Conservation (phyloP, 2,329 filamentous ascomycete genomes). For the Penicillium palitans region DNA sequence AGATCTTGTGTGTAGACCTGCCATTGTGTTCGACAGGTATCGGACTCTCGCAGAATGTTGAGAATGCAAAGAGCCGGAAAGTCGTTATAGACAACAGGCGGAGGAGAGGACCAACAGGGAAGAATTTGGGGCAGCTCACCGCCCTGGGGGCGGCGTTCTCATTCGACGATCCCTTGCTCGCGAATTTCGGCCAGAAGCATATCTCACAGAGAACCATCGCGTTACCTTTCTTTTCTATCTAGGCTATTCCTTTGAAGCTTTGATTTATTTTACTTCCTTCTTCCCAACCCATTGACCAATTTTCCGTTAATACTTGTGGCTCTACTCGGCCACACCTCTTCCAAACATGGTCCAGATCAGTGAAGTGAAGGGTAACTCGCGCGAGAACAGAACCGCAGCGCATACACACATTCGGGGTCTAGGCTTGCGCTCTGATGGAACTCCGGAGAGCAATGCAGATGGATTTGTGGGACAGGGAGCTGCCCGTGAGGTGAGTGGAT, state of each 20-base stretch:
- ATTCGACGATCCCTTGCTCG: slow-evolving; percentile 33
- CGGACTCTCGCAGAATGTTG: neutral
- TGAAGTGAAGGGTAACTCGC: slow-evolving; percentile 90
- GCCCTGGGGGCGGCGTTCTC: slow-evolving; percentile 35
- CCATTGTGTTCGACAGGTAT: slow-evolving; percentile 30
- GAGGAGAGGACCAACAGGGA: slow-evolving; percentile 19
- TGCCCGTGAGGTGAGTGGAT: slow-evolving; percentile 75
- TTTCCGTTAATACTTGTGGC: slow-evolving; percentile 16
- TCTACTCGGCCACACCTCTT: slow-evolving; percentile 29
- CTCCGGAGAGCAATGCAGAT: slow-evolving; percentile 72
- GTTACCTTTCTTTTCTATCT: slow-evolving; percentile 19
- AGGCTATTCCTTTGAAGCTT: slow-evolving; percentile 13
- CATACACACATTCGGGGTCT: slow-evolving; percentile 98
- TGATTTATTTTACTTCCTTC: neutral
- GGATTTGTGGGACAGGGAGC: slow-evolving; percentile 88
- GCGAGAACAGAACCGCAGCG: slow-evolving; percentile 92
- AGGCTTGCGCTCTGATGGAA: slow-evolving; percentile 81
- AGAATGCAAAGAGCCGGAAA: slow-evolving; percentile 1
- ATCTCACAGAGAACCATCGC: slow-evolving; percentile 15
- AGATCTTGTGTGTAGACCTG: slow-evolving; percentile 31
- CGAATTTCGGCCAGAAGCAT: slow-evolving; percentile 39
- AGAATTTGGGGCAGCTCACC: slow-evolving; percentile 41
- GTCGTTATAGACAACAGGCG: slow-evolving; percentile 7
- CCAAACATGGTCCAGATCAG: slow-evolving; percentile 78
- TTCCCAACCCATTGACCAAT: slow-evolving; percentile 4